Percentiles rank a stretch among this genome's conserved stretches.
Evolutionary conservation across 2,329 filamentous ascomycete species (phyloP).

Genomic region (Coniochaeta prunicola): DNA sequence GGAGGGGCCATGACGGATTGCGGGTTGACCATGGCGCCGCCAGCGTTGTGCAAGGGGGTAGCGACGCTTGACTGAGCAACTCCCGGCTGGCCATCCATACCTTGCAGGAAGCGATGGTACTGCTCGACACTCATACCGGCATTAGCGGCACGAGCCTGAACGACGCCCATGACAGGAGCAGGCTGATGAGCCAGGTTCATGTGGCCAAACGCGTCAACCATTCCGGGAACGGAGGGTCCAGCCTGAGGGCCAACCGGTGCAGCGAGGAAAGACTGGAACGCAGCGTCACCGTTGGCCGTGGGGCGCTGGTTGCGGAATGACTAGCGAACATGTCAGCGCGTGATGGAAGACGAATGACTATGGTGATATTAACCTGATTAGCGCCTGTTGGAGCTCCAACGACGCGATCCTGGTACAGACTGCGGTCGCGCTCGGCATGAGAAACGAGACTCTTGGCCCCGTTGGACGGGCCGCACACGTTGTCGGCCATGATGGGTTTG

Average conservation of each 20-base stretch:
- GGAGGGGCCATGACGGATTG: not conserved
- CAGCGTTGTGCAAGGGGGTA: not conserved
- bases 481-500: slow-evolving; percentile 28
- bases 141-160: not conserved
- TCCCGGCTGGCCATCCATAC: not conserved
- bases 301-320: slow-evolving; percentile 13
- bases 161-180: not conserved
- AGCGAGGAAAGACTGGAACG: slow-evolving; percentile 14
- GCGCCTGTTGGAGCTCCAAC: slow-evolving; percentile 11
- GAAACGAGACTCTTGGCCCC: slow-evolving; percentile 54
- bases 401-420: slow-evolving; percentile 66
- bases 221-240: not conserved
- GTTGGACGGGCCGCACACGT: slow-evolving; percentile 64
- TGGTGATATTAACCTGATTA: slow-evolving; percentile 13
- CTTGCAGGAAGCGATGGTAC: not conserved
- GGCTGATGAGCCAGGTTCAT: not conserved
- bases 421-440: slow-evolving; percentile 60
- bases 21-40: not conserved
- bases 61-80: not conserved
- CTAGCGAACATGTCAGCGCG: slow-evolving; percentile 10
- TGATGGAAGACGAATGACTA: not conserved
- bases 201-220: not conserved
- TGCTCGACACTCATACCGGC: slow-evolving; percentile 3
- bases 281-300: slow-evolving; percentile 8
- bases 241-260: not conserved